phyloP scores from a whole-genome alignment of 2,329 filamentous ascomycete species.

The Ophiostoma ulmi region DNA sequence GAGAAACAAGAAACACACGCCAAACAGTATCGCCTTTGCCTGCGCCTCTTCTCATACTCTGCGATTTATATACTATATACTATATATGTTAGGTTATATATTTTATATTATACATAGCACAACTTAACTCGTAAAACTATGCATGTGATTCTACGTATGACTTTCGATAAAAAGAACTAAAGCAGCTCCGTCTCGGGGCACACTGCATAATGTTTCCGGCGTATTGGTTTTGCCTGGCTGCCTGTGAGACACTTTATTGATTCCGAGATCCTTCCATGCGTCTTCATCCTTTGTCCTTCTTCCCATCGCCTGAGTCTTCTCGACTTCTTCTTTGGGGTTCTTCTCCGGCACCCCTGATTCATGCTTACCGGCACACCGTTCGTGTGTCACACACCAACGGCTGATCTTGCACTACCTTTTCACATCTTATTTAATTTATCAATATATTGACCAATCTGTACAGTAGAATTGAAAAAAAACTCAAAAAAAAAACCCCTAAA shows the following conservation, averaged over 20 bases:
- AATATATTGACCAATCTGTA: not conserved
- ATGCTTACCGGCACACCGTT: not conserved
- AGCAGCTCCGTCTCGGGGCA: not conserved
- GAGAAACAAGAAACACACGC: conserved; percentile 10
- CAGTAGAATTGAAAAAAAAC: not conserved
- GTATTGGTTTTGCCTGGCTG: not conserved
- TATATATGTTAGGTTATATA: too few relatives aligned
- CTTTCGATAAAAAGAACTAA: not conserved
- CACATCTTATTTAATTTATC: not conserved
- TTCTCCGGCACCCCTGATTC: not conserved
- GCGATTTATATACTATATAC: not conserved
- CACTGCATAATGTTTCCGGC: not conserved
- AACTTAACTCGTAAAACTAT: not conserved
- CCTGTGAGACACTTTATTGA: not conserved
- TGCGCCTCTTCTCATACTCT: not conserved
- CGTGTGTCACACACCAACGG: not conserved
- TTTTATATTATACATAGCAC: too few relatives aligned
- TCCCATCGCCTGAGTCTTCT: not conserved
- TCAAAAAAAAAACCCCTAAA: not conserved
- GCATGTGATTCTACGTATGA: not conserved
- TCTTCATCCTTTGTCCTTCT: too few relatives aligned
- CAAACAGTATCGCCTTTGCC: conserved; percentile 10
- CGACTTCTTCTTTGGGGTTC: not conserved
- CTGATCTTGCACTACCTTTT: not conserved
- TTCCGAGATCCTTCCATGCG: too few relatives aligned